Base-by-base conservation (phyloP, 1,139 yeast species). In the Wickerhamomyces sp. region DNA sequence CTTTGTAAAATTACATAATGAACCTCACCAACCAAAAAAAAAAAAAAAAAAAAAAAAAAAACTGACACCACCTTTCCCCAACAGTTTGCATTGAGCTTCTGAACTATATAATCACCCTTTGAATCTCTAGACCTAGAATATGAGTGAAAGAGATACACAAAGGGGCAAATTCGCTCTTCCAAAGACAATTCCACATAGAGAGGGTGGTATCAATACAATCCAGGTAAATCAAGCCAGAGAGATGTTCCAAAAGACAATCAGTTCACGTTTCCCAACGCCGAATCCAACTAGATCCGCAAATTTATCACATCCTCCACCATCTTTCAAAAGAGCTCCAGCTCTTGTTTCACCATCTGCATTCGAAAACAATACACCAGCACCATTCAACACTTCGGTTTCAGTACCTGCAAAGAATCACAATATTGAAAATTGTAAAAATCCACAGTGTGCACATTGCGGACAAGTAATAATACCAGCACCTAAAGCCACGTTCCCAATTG, bases 391-490 rank as follows among this genome's bases (percentile, higher is more conserved):
- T 10, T 10, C 13, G 8, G 22, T 16, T 38, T 47, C 18, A 23
- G 51, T 48, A 1, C 56, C 53, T 7, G 53, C 54, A 5, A 44
- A 38, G 31, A 31, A 21, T 28, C 53, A 38, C 40, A 49, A 38
- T 53, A 47, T 30, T 28, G 39, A 52, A 13, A 49, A 48, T 23
- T 66, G 69, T 18, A 57, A 54, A 20, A 64, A 65, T 38, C 68
- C 69, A 1, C 61, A 59, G 20, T 82, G 89, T 52, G 59, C 51
- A 2, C 75, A 74, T 41, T 82, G 91, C 58, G 88, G 89, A 1
- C 61, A 69, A 8, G 84, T 81, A 24, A 79, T 82, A 4, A 80
- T 81, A 15, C 91, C 93, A 1, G 68, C 86, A 0, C 93, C 91
- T 2, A 68, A 67, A 27, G 75, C 88, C 2, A 62, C 76, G 4